A percentile compares a stretch with the other conserved stretches of the same genome.
These are phyloP conservation scores for Catharanthus roseus DNA, from an alignment of 257 asterid genomes.

Conservation along the genomic window DNA sequence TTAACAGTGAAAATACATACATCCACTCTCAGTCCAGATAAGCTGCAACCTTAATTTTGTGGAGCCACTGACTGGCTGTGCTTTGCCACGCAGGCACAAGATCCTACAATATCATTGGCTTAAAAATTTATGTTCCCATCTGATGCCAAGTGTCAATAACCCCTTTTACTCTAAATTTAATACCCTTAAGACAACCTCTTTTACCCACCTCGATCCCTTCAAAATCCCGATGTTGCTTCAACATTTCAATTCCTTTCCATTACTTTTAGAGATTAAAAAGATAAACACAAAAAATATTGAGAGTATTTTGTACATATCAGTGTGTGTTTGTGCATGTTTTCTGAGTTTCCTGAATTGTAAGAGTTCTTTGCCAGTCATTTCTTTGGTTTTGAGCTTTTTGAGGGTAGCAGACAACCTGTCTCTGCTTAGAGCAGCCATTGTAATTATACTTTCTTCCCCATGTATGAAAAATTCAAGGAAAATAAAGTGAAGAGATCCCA, in stretches of 20 bases:
- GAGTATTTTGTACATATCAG: slow-evolving; percentile 3
- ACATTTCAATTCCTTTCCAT: background rate
- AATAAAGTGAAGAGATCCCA: slow-evolving; percentile 7
- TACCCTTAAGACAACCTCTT: slow-evolving; percentile 27
- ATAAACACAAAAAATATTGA: background rate
- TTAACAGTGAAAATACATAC: slow-evolving; percentile 35
- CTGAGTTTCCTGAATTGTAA: slow-evolving; percentile 32
- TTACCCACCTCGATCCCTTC: slow-evolving; percentile 60
- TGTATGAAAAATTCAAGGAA: too few species aligned
- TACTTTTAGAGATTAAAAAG: background rate
- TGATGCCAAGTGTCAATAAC: slow-evolving; percentile 30
- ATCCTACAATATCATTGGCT: slow-evolving; percentile 80
- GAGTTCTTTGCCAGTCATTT: slow-evolving; percentile 36
- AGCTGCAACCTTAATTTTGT: slow-evolving; percentile 65
- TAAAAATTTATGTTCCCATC: slow-evolving; percentile 12
- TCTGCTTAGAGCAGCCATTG: slow-evolving; percentile 42
- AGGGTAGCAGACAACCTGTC: slow-evolving; percentile 33
- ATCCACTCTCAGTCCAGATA: slow-evolving; percentile 29
- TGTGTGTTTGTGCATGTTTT: slow-evolving; percentile 14
- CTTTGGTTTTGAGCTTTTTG: slow-evolving; percentile 15
- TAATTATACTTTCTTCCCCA: slow-evolving; percentile 27
- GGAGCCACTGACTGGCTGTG: slow-evolving; percentile 71
- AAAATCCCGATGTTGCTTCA: slow-evolving; percentile 72
- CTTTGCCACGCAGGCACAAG: slow-evolving; percentile 64
- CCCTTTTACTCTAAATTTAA: slow-evolving; percentile 32